Conservation (phyloP, 208 protist species). For the Porcisia hertigi region DNA sequence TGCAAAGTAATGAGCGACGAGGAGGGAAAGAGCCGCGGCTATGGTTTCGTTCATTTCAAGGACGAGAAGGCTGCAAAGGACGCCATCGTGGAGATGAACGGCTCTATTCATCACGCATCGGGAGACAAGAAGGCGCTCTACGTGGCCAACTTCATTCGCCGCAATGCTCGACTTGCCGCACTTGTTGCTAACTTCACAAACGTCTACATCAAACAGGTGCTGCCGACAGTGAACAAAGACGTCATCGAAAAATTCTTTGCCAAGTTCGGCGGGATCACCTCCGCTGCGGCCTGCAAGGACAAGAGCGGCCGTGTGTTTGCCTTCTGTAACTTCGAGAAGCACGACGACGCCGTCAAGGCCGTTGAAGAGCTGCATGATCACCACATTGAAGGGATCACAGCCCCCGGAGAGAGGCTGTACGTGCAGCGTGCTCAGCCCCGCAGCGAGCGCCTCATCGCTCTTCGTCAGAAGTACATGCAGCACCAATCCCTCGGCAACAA, state of each 20-base stretch:
- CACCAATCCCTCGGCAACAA: conserved; percentile 95
- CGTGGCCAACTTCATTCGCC: conserved; percentile 96
- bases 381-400: conserved; percentile 82
- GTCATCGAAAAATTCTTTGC: conserved; percentile 94
- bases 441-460: conserved; percentile 87
- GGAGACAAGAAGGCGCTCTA: conserved; percentile 92
- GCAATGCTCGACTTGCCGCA: conserved; percentile 91
- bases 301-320: conserved; percentile 95
- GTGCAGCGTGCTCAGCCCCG: conserved; percentile 88
- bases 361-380: conserved; percentile 92
- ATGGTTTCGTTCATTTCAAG: conserved; percentile 99
- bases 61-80: conserved; percentile 93
- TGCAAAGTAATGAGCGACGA: conserved; percentile 96
- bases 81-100: conserved; percentile 98
- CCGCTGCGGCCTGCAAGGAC: conserved; percentile 87
- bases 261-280: conserved; percentile 95
- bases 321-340: conserved; percentile 98
- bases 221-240: conserved; percentile 88
- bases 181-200: conserved; percentile 98
- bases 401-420: conserved; percentile 81
- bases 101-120: conserved; percentile 91
- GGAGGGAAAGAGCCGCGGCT: conserved; percentile 94
- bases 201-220: conserved; percentile 98
- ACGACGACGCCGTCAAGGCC: conserved; percentile 94
- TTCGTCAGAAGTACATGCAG: conserved; percentile 92